Evolutionary conservation across 2,329 filamentous ascomycete genomes (phyloP), one percentile per base, ranked within the genome.

Genomic region (Aspergillus hiratsukae): DNA sequence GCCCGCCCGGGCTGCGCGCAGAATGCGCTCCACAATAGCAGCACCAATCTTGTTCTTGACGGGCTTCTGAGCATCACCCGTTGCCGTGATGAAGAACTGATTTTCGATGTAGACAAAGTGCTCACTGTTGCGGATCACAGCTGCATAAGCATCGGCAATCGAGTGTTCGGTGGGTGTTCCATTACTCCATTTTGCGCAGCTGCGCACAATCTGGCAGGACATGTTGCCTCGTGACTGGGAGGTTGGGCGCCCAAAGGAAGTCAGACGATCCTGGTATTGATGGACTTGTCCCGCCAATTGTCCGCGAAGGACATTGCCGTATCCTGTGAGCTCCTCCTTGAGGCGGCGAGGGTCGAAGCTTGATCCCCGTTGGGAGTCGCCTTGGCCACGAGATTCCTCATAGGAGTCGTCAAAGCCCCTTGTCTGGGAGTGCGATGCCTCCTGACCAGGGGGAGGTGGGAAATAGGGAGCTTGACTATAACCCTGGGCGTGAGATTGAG

Each of bases 21-120:
- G 83, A 25, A 92, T 87, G 1, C 93, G 91, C 56, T 99, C 91
- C 3, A 97, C 94, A 51, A 99, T 96, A 3, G 94, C 88, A 28
- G 82, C 82, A n/a, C 94, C 94, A 49, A 99, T 90, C 51, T 87
- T 88, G 71, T 99, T 99, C 72, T 91, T 86, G 23, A 99, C 86
- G 0, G 93, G 93, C 3, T 82, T 79, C 71, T 97, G 92, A 17
- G 95, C 76, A 19, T 94, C 87, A 8, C 91, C 90, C 0, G 94
- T 97, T 0, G 94, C 90, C 0, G 91, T 96, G 69, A 95, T 97
- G 80, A 97, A 99, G 78, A 97, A 97, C 70, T 99, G 94, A 66
- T 99, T 97, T 73, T 99, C 94, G 56, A 99, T 96, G 75, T 97
- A 99, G 11, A 99, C 86, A 63, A 87, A 97, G 70, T 97, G 93